Conservation (phyloP, 495 filamentous ascomycete species). For the Hypoxylon cercidicola region DNA sequence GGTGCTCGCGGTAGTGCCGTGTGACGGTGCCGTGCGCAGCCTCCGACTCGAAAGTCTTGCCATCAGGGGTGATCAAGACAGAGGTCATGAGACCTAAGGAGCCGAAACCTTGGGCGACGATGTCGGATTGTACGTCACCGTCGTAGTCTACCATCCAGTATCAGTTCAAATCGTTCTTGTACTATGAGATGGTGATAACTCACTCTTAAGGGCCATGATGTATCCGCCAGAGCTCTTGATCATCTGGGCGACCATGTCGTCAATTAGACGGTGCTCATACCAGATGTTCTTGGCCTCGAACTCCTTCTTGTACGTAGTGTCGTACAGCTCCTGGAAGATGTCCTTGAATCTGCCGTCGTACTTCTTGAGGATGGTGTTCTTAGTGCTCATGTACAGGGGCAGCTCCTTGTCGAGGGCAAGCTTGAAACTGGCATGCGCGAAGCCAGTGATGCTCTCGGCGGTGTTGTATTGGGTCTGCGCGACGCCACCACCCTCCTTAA, state of each 20-base stretch:
- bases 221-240: constrained; percentile 96
- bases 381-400: constrained; percentile 98
- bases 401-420: constrained; percentile 85
- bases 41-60: constrained; percentile 96
- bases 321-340: constrained; percentile 97
- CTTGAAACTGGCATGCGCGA: constrained; percentile 96
- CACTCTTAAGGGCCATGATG: constrained; percentile 97
- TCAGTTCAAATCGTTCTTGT: constrained; percentile 10
- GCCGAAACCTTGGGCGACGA: constrained; percentile 97
- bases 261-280: constrained; percentile 99
- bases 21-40: constrained; percentile 98
- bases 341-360: constrained; percentile 99
- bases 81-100: constrained; percentile 99
- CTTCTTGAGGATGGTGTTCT: constrained; percentile 99
- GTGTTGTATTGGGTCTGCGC: constrained; percentile 98
- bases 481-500: constrained; percentile 83
- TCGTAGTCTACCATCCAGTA: constrained; percentile 79
- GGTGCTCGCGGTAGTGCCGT: constrained; percentile 97
- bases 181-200: constrained; percentile 43
- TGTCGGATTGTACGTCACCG: constrained; percentile 98
- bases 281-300: constrained; percentile 94
- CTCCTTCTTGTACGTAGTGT: constrained; percentile 82
- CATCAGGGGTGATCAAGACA: constrained; percentile 92
- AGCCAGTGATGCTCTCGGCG: constrained; percentile 90
- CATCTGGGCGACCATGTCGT: constrained; percentile 99